Conservation (phyloP, 805 yeast species). For the Wickerhamomyces hampshirensis region DNA sequence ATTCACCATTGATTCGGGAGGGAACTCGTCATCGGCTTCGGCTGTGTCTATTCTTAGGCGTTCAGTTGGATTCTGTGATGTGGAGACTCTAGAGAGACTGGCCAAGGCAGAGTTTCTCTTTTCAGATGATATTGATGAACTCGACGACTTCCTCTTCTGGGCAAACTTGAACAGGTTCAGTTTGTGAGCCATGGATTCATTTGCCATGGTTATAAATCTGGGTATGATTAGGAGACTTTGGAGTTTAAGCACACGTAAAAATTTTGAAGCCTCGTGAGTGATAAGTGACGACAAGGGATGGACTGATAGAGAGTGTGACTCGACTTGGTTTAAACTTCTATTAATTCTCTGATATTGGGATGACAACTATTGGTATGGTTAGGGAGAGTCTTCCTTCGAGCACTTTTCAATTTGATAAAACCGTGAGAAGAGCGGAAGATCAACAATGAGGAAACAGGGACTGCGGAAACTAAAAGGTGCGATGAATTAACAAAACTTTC, state of each 20-base stretch:
- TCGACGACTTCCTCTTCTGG: conserved; percentile 7
- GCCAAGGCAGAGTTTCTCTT: not conserved
- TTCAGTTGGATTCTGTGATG: not conserved
- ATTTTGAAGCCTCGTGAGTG: no score
- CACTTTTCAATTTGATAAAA: no score
- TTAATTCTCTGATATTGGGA: not conserved
- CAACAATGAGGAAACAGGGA: no score
- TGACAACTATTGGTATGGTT: no score
- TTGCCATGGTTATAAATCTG: conserved; percentile 2
- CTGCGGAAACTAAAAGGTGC: no score
- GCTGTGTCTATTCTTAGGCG: conserved; percentile 12
- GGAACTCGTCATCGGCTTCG: conserved; percentile 16
- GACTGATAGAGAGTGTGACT: not conserved
- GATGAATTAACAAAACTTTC: no score
- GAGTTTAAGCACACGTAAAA: no score
- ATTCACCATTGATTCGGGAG: conserved; percentile 13
- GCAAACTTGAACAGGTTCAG: conserved; percentile 13
- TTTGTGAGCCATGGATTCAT: conserved; percentile 6
- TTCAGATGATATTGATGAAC: not conserved
- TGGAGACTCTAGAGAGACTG: not conserved
- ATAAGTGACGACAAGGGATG: not conserved
- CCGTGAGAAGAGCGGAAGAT: no score
- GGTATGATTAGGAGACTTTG: no score
- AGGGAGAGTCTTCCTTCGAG: no score
- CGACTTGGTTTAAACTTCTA: not conserved